Evolutionary conservation across 2,329 filamentous ascomycete species (phyloP).

Genomic region (Dryadomyces quercivorus): DNA sequence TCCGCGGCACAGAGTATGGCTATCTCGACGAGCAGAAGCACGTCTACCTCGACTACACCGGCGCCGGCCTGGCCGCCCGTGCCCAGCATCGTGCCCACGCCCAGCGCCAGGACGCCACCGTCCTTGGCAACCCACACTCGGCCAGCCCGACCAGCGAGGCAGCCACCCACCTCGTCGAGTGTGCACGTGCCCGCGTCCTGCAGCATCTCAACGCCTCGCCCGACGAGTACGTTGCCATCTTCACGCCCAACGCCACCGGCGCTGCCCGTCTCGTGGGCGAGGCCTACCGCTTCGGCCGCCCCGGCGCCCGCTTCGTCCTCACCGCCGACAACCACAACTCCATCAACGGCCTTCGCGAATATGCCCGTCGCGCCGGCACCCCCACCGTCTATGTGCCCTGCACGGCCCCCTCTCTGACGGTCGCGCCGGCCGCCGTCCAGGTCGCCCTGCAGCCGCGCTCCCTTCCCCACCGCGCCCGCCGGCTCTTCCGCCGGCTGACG

Average conservation of each 20-base stretch:
- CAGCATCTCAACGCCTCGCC: slow-evolving; percentile 21
- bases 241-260: slow-evolving; percentile 27
- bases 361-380: slow-evolving; percentile 17
- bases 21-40: slow-evolving; percentile 25
- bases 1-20: slow-evolving; percentile 22
- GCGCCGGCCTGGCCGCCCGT: slow-evolving; percentile 22
- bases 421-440: slow-evolving; percentile 16
- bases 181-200: slow-evolving; percentile 20
- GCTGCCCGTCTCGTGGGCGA: slow-evolving; percentile 27
- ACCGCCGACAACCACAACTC: slow-evolving; percentile 31
- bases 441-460: slow-evolving; percentile 12
- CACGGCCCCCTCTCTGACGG: slow-evolving; percentile 16
- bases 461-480: not conserved
- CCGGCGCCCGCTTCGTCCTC: slow-evolving; percentile 18
- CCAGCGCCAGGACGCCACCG: slow-evolving; percentile 15
- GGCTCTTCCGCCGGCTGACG: not conserved
- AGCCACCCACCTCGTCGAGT: slow-evolving; percentile 21
- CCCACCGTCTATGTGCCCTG: slow-evolving; percentile 20
- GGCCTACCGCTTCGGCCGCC: slow-evolving; percentile 21
- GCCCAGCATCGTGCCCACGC: slow-evolving; percentile 21
- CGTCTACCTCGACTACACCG: slow-evolving; percentile 29
- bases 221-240: slow-evolving; percentile 26
- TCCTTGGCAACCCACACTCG: slow-evolving; percentile 29
- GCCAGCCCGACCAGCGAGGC: slow-evolving; percentile 23
- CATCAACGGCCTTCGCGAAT: slow-evolving; percentile 26